Conservation (phyloP, 2,329 filamentous ascomycete genomes). For the Ophiostoma novo-ulmi region DNA sequence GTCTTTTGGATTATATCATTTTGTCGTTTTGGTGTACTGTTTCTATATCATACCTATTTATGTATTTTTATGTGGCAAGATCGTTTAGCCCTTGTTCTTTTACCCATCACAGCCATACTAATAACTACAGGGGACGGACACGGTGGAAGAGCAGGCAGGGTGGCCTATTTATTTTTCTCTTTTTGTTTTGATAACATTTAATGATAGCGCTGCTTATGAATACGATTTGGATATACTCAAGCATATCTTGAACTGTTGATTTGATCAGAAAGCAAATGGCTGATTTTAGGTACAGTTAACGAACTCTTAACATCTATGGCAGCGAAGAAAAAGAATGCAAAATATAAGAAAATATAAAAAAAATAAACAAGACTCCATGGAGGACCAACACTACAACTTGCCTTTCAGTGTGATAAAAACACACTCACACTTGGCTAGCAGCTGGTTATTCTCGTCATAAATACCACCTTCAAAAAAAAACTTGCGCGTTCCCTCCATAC, state of each 20-base stretch:
- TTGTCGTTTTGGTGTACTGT: neutral
- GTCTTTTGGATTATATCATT: neutral
- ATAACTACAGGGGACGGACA: slow-evolving; percentile 4
- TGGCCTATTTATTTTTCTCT: neutral
- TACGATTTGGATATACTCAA: slow-evolving; percentile 21
- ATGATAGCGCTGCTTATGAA: slow-evolving; percentile 22
- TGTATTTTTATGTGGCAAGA: slow-evolving; percentile 8
- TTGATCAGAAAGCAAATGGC: neutral
- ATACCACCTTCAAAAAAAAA: slow-evolving; percentile 45
- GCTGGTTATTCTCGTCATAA: slow-evolving; percentile 43
- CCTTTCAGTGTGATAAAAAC: slow-evolving; percentile 39
- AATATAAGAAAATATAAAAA: neutral
- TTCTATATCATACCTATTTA: slow-evolving; percentile 15
- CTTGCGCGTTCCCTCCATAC: slow-evolving; percentile 49
- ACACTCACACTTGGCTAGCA: slow-evolving; percentile 49
- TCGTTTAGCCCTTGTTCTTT: slow-evolving; percentile 2
- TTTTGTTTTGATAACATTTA: slow-evolving; percentile 15
- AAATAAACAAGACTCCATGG: neutral
- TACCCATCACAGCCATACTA: slow-evolving; percentile 12
- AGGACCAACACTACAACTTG: slow-evolving; percentile 24
- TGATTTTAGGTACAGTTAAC: neutral
- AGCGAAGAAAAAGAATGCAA: neutral
- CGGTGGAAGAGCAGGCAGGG: neutral
- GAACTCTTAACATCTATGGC: neutral
- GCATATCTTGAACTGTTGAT: neutral